Evolutionary conservation across 768 basidiomycete genomes (phyloP), one percentile per base, ranked within the genome.

Genomic region (Leccinum sublutescens): DNA sequence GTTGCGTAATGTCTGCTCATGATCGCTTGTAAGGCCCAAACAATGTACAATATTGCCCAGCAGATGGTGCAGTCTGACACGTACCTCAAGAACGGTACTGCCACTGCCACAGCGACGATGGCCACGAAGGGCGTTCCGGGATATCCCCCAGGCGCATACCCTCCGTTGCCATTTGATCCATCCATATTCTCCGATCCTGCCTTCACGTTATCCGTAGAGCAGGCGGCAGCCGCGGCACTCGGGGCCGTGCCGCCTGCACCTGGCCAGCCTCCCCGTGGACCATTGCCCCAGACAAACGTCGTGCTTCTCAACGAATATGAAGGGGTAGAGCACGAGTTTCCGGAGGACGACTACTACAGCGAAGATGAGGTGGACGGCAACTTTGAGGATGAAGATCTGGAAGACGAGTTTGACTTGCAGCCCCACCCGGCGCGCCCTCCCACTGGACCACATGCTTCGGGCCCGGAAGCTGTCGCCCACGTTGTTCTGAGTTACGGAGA

Each of bases 41-140:
- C 83, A 8, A 85, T 87, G 84, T 85, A 86, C 66, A 79, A 84
- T 54, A 82, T 86, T 61, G 87, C 87, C 36, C 86, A 87, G 64
- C 84, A 85, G 72, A 85, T 87, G 77, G 80, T 77, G 36, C 83
- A 78, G 66, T 77, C 78, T 33, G 78, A 73, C 33, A 60, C 73
- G 27, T 73, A 74, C 55, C 68, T 75, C 58, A 75, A 72, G 74
- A 72, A 72, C 66, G 72, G 71, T 62, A 71, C 72, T 1, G 75
- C 67, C 4, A 64, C 68, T 23, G 66, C 64, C 23, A 68, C 67
- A 15, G 68, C 70, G 50, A 69, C 69, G 54, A 73, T 71, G 66
- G 70, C 76, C 57, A 69, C 71, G n/a, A 73, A 67, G 63, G 62
- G 76, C 50, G 61, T 71, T 50, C 66, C 74, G 27, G 75, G 77